Base-by-base conservation (phyloP, 2,329 filamentous ascomycete genomes). In the Thielaviopsis ethacetica region DNA sequence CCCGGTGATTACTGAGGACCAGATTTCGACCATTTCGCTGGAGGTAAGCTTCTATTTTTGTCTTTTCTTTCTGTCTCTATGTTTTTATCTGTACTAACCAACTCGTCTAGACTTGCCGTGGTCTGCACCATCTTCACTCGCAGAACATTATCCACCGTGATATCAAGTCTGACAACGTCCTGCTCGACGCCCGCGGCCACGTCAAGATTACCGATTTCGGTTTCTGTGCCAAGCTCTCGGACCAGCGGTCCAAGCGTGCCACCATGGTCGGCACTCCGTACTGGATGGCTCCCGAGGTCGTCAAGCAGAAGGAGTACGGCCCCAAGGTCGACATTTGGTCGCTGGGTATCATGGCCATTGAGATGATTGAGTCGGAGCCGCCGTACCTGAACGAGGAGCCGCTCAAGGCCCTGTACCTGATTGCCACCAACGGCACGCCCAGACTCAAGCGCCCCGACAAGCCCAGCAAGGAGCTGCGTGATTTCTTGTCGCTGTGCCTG, bases 131-230 rank as follows among this genome's bases (percentile, higher is more conserved):
- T 71, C 79, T 98, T 10, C 93, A 98, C 74, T 84, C 85, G 59
- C 91, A 97, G 71, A 93, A 90, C 73, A 97, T 97, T 65, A 98
- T 98, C 64, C 93, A 98, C 71, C 86, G 93, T 75, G 93, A 98
- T 71, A 98, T 98, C 76, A 98, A 98, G 82, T 93, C 87, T 74
- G 93, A 98, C 76, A 98, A 98, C 68, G 91, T 98, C 64, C 81
- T 98, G 60, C 80, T 98, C 64, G 91, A 95, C 68, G 88, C 88
- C 59, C 87, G 89, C 65, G 93, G 93, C 65, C 93, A 95, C 68
- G 91, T 98, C 72, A 98, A 98, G 72, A 95, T 95, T 66, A 95
- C 93, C 66, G 93, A 98, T 81, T 98, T 98, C 69, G 93, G 93
- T 65, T 97, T 98, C 80, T 97, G 91, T 70, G 93, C 93, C 70